Conservation (phyloP, 192 early-diverging fungal species). For the Pilaira anomala region DNA sequence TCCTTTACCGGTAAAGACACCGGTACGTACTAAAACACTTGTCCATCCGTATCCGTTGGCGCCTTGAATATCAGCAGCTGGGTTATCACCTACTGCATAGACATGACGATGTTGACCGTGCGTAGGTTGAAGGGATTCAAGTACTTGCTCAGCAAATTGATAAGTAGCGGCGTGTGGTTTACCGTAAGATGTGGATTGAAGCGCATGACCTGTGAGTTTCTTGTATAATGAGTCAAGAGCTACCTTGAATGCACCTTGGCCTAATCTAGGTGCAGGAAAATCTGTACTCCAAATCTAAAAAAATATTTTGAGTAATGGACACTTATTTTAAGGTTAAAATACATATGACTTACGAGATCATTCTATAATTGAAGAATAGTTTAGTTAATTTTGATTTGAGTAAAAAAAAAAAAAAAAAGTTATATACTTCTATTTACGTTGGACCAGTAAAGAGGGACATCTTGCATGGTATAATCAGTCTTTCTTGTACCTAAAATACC, state of each 20-base stretch:
- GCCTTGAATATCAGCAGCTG: conserved; percentile 69
- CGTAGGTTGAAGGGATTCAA: conserved; percentile 36
- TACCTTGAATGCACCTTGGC: conserved; percentile 77
- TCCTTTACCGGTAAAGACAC: conserved; percentile 56
- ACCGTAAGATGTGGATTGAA: conserved; percentile 72
- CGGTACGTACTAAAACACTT: conserved; percentile 68
- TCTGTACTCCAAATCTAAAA: conserved; percentile 82
- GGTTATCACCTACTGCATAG: conserved; percentile 67
- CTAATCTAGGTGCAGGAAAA: conserved; percentile 71
- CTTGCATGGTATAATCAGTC: conserved; percentile 40
- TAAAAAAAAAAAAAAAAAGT: background rate
- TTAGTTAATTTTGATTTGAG: too few relatives aligned
- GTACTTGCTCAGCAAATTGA: conserved; percentile 54
- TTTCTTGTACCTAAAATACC: conserved; percentile 58
- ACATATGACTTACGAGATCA: conserved; percentile 29
- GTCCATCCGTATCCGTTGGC: conserved; percentile 73
- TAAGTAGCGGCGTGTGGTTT: conserved; percentile 84
- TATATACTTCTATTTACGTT: conserved; percentile 44
- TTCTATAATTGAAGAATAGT: conserved; percentile 35
- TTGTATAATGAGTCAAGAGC: conserved; percentile 69
- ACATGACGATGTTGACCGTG: conserved; percentile 23
- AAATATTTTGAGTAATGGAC: background rate
- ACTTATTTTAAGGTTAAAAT: too few relatives aligned
- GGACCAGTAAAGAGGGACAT: conserved; percentile 76
- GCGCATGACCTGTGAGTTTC: conserved; percentile 38